These are phyloP conservation scores for Keithomyces neogunnii DNA, from an alignment of 2,329 filamentous ascomycete species.

Conservation along the genomic window DNA sequence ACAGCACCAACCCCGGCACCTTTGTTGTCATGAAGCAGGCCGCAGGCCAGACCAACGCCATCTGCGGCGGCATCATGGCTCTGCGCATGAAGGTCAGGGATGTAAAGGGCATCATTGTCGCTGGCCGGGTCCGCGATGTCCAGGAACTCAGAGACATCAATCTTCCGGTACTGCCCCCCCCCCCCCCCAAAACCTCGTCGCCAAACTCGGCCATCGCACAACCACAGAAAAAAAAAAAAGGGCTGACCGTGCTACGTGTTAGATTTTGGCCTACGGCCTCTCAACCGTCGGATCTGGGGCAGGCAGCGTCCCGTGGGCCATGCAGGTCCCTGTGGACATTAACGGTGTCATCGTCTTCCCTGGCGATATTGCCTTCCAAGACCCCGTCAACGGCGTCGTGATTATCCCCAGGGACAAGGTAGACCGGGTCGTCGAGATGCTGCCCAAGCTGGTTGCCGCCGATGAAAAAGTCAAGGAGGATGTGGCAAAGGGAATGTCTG, in stretches of 20 bases:
- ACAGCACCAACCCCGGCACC: conserved; percentile 49
- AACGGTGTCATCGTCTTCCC: conserved; percentile 32
- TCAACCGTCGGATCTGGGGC: conserved; percentile 51
- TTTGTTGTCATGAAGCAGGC: conserved; percentile 62
- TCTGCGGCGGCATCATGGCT: conserved; percentile 72
- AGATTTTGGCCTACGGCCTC: conserved; percentile 48
- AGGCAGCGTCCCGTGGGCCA: conserved; percentile 47
- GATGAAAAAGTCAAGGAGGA: conserved; percentile 57
- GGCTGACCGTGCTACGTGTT: conserved; percentile 1
- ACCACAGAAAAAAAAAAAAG: conserved; percentile 2
- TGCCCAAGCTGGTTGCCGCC: conserved; percentile 41
- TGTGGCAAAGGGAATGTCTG: conserved; percentile 51
- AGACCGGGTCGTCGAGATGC: conserved; percentile 49
- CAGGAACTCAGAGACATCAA: conserved; percentile 45
- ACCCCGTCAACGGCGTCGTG: conserved; percentile 61
- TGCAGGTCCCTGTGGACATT: conserved; percentile 35
- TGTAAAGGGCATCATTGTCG: conserved; percentile 54
- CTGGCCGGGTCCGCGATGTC: conserved; percentile 60
- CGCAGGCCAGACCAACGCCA: conserved; percentile 55
- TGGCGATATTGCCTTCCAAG: conserved; percentile 63
- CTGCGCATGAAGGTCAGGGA: conserved; percentile 56
- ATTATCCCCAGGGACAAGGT: conserved; percentile 56
- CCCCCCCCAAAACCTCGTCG: not conserved
- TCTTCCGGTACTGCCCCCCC: conserved; percentile 41
- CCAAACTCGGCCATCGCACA: not conserved